Evolutionary conservation across 1,284 basidiomycete genomes (phyloP).

Genomic region (Cystobasidiaceae sp.): DNA sequence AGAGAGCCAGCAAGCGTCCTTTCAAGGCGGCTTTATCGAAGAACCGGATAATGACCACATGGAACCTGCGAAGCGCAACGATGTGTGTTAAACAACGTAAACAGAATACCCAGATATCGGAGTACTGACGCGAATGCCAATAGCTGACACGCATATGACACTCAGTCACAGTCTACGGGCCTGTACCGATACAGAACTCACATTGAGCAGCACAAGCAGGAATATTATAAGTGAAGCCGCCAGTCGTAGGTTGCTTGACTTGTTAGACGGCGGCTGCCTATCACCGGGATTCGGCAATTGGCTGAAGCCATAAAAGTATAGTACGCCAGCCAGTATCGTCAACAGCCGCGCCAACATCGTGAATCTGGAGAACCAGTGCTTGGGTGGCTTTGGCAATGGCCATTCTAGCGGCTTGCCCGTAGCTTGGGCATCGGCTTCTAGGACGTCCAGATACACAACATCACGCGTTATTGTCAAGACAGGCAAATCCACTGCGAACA

Average conservation of each 20-base stretch:
- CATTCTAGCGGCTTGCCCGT: neutral
- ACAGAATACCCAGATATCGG: neutral
- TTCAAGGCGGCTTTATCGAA: neutral
- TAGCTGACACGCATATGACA: neutral
- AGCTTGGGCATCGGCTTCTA: neutral
- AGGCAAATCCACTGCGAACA: conserved; percentile 12
- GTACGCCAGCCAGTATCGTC: conserved; percentile 1
- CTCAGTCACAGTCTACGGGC: neutral
- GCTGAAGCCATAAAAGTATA: conserved; percentile 3
- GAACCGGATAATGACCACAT: neutral
- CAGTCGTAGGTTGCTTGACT: conserved; percentile 14
- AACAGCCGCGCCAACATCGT: conserved; percentile 8
- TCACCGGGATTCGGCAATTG: conserved; percentile 21
- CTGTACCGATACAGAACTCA: neutral
- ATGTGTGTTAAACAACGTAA: neutral
- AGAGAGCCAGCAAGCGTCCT: conserved; percentile 6
- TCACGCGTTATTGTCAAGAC: conserved; percentile 19
- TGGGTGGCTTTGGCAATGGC: conserved; percentile 1
- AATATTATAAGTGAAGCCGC: conserved; percentile 20
- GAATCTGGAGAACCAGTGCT: conserved; percentile 23
- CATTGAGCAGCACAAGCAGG: conserved; percentile 13
- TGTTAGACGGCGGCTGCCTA: neutral
- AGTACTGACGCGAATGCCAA: conserved; percentile 6
- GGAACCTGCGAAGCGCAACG: neutral
- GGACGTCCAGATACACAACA: conserved; percentile 9